Conservation (phyloP, 768 basidiomycete species). For the Mrakia gelida region DNA sequence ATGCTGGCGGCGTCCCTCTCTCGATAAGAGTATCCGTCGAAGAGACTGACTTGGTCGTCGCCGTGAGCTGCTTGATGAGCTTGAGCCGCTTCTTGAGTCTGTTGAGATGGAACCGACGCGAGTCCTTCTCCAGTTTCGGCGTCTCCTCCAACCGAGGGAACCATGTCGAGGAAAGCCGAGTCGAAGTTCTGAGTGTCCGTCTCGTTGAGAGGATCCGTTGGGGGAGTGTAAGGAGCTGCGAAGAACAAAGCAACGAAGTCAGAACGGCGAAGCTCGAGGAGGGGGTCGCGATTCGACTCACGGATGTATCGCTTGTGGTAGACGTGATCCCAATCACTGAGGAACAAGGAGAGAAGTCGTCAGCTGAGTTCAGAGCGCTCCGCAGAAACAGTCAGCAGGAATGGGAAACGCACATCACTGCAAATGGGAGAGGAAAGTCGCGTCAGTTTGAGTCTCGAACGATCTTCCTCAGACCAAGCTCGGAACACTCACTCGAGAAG, state of each 20-base stretch:
- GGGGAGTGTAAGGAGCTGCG: constrained; percentile 29
- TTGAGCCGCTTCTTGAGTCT: constrained; percentile 47
- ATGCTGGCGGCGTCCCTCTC: constrained; percentile 63
- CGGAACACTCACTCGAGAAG: constrained; percentile 57
- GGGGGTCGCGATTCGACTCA: not conserved
- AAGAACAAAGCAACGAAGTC: not conserved
- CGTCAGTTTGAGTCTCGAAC: not conserved
- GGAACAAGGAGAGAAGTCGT: constrained; percentile 29
- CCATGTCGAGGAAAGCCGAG: constrained; percentile 93
- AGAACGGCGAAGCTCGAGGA: not conserved
- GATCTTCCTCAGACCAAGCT: not conserved
- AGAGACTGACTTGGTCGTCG: constrained; percentile 67
- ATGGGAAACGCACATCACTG: constrained; percentile 62
- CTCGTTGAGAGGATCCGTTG: constrained; percentile 57
- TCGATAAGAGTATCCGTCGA: constrained; percentile 92
- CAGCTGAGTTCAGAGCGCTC: constrained; percentile 15
- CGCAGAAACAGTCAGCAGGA: constrained; percentile 12
- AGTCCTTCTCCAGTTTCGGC: constrained; percentile 19
- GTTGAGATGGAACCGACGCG: constrained; percentile 36
- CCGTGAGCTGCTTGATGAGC: constrained; percentile 25
- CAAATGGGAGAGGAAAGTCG: not conserved
- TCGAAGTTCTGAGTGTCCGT: constrained; percentile 98
- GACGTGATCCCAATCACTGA: constrained; percentile 86
- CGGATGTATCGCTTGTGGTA: constrained; percentile 52
- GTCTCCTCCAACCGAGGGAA: constrained; percentile 68